Evolutionary conservation across 352 stramenopile genomes (phyloP).

Genomic region (Phytophthora crassamura): DNA sequence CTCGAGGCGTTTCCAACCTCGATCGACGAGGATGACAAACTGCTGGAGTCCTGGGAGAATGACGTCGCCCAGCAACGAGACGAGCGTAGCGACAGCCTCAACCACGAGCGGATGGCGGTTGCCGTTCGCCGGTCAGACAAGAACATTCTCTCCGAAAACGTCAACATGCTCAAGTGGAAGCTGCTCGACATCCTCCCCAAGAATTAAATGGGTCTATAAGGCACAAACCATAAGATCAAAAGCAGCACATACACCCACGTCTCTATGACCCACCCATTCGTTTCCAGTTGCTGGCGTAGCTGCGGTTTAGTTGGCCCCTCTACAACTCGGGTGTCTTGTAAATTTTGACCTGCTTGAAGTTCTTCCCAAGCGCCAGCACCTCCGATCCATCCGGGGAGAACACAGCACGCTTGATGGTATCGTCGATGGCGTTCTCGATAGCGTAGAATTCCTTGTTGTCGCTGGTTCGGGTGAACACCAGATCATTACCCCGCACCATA

Average conservation of each 20-base stretch:
- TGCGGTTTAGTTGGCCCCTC: constrained; percentile 3
- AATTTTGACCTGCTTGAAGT: constrained; percentile 72
- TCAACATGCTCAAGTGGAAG: constrained; percentile 77
- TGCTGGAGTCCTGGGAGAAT: constrained; percentile 41
- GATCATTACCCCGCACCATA: constrained; percentile 53
- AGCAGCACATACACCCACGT: constrained; percentile 23
- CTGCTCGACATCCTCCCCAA: constrained; percentile 60
- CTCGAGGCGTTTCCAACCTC: constrained; percentile 53
- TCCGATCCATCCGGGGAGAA: constrained; percentile 69
- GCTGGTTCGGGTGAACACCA: constrained; percentile 66
- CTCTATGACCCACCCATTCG: constrained; percentile 12
- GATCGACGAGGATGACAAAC: constrained; percentile 50
- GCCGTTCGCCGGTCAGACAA: constrained; percentile 66
- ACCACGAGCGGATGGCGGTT: constrained; percentile 65
- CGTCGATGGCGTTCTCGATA: constrained; percentile 70
- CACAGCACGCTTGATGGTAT: constrained; percentile 64
- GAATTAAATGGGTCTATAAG: constrained; percentile 21
- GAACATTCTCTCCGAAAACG: constrained; percentile 66
- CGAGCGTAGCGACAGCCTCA: constrained; percentile 30
- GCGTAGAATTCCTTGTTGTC: constrained; percentile 56
- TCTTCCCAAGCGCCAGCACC: constrained; percentile 73
- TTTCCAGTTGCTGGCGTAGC: background rate
- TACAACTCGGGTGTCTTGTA: constrained; percentile 62
- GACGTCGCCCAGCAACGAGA: constrained; percentile 22
- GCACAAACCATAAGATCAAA: constrained; percentile 6